These are phyloP conservation scores for Lichtheimia hyalospora DNA, from an alignment of 371 early-diverging fungal species.

Conservation along the genomic window DNA sequence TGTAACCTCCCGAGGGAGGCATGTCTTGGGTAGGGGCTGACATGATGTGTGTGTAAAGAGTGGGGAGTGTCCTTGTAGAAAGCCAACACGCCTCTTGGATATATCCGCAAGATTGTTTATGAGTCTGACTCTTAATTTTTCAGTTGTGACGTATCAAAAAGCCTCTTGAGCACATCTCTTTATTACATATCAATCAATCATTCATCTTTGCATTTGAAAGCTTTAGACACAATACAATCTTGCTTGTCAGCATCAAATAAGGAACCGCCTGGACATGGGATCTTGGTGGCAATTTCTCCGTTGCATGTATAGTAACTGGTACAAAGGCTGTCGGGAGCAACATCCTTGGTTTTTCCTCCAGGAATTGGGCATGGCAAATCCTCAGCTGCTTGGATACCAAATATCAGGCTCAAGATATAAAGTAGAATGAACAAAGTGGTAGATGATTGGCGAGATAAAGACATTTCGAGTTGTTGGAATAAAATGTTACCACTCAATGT, in stretches of 20 bases:
- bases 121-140: not conserved
- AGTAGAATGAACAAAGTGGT: not conserved
- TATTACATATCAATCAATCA: not conserved
- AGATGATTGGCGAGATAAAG: no score
- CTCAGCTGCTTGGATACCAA: not conserved
- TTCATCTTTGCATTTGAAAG: not conserved
- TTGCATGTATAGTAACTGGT: slow-evolving; percentile 6
- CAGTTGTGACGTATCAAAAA: slow-evolving; percentile 1
- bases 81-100: slow-evolving; percentile 1
- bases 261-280: slow-evolving; percentile 7
- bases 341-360: not conserved
- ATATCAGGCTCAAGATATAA: not conserved
- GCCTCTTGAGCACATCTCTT: not conserved
- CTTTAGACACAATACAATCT: not conserved
- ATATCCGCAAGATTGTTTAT: slow-evolving; percentile 2
- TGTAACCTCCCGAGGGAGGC: slow-evolving; percentile 75
- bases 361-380: slow-evolving; percentile 5
- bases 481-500: no score
- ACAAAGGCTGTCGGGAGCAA: not conserved
- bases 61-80: slow-evolving; percentile 16
- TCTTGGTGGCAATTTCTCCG: not conserved
- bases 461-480: no score
- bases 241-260: slow-evolving; percentile 1
- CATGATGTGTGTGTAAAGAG: slow-evolving; percentile 17
- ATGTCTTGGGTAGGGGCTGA: slow-evolving; percentile 60